Conservation (phyloP, 2,329 filamentous ascomycete species). For the Achaetomium macrosporum region DNA sequence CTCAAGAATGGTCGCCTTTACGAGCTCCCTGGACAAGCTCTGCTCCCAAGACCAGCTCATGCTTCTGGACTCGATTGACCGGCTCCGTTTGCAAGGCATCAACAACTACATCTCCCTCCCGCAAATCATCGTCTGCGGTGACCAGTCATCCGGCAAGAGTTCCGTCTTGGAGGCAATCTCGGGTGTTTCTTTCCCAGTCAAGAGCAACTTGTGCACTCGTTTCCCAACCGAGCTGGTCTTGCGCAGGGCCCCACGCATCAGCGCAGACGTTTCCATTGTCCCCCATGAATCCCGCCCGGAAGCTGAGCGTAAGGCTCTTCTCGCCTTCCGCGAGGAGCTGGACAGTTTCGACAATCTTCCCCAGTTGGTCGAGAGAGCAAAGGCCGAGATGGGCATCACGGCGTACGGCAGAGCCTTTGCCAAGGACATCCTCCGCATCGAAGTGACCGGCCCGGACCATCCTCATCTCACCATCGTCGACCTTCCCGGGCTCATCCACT, state of each 20-base stretch:
- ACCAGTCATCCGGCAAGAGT: conserved; percentile 58
- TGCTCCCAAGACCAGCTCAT: conserved; percentile 20
- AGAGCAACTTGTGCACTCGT: conserved; percentile 20
- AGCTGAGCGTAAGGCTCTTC: conserved; percentile 10
- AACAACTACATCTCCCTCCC: conserved; percentile 37
- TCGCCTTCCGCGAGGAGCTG: conserved; percentile 13
- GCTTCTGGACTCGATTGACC: conserved; percentile 28
- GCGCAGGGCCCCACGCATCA: conserved; percentile 12
- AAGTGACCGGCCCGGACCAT: conserved; percentile 35
- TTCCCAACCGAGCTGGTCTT: conserved; percentile 23
- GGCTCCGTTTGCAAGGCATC: conserved; percentile 32
- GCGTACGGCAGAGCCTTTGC: conserved; percentile 31
- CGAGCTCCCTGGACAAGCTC: conserved; percentile 13
- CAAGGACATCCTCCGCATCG: conserved; percentile 36
- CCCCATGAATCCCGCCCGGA: conserved; percentile 17
- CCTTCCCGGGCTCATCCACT: conserved; percentile 44
- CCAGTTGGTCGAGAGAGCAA: conserved; percentile 28
- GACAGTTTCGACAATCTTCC: conserved; percentile 15
- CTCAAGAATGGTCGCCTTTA: conserved; percentile 5
- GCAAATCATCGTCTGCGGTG: conserved; percentile 52
- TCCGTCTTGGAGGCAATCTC: conserved; percentile 23
- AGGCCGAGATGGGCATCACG: conserved; percentile 40
- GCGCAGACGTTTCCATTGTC: conserved; percentile 21
- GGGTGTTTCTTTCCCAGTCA: conserved; percentile 19
- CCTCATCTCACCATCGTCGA: conserved; percentile 50